Conservation (phyloP, 2,329 filamentous ascomycete species). For the Rosellinia necatrix region DNA sequence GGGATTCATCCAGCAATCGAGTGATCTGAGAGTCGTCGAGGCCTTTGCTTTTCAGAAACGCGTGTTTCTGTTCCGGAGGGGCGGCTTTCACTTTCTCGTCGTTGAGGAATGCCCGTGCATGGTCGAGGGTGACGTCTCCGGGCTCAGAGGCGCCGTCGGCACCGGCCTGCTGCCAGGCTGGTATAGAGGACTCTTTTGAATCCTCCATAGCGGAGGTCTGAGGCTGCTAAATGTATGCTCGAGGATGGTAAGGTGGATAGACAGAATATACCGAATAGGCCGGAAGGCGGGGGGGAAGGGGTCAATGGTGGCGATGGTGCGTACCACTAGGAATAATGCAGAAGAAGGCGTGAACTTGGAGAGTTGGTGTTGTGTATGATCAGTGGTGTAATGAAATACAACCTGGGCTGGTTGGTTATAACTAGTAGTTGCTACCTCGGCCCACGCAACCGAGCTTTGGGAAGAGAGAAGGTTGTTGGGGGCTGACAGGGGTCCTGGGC, state of each 20-base stretch:
- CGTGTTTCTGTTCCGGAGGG: slow-evolving; percentile 71
- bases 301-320: not conserved
- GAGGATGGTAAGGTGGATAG: too few relatives aligned
- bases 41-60: slow-evolving; percentile 80
- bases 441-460: slow-evolving; percentile 13
- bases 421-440: too few relatives aligned
- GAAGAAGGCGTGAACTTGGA: too few relatives aligned
- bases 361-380: not conserved
- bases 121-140: slow-evolving; percentile 54
- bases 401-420: too few relatives aligned
- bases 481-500: too few relatives aligned
- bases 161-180: slow-evolving; percentile 32
- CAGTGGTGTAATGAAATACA: too few relatives aligned
- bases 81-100: slow-evolving; percentile 74
- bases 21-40: slow-evolving; percentile 70
- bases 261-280: too few relatives aligned
- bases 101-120: slow-evolving; percentile 76
- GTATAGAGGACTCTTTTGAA: slow-evolving; percentile 27
- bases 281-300: too few relatives aligned
- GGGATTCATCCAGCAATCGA: slow-evolving; percentile 56
- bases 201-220: slow-evolving; percentile 21
- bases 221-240: not conserved
- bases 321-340: not conserved
- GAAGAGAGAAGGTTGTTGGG: too few relatives aligned
- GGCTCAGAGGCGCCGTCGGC: slow-evolving; percentile 22